A percentile compares a stretch with the other conserved stretches of the same genome.
These are phyloP conservation scores for Cyberlindnera misumaiensis DNA, from an alignment of 805 yeast genomes.

Conservation along the genomic window DNA sequence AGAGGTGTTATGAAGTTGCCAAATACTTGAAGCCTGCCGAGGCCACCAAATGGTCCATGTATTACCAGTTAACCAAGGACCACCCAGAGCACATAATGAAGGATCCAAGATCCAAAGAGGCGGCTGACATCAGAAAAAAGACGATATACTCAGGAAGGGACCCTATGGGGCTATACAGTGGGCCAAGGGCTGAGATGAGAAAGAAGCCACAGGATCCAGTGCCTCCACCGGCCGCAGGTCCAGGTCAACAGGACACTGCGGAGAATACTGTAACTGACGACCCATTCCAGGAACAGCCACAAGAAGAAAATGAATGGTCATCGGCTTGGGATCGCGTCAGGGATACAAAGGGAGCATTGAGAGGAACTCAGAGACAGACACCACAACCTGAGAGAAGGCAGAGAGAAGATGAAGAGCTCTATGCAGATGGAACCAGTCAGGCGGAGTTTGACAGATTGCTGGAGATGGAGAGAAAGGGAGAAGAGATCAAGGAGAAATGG, in stretches of 20 bases:
- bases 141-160: conserved; percentile 30
- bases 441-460: conserved; percentile 20
- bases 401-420: not conserved
- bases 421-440: not conserved
- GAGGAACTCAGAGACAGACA: not conserved
- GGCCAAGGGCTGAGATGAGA: conserved; percentile 22
- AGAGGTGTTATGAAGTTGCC: conserved; percentile 26
- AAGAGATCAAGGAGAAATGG: too few species aligned
- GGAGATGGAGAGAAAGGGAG: conserved; percentile 18
- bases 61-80: conserved; percentile 43
- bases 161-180: conserved; percentile 32
- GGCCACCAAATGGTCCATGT: conserved; percentile 40
- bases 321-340: conserved; percentile 36
- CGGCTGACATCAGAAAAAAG: conserved; percentile 21
- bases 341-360: conserved; percentile 19
- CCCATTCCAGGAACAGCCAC: conserved; percentile 16
- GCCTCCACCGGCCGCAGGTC: not conserved
- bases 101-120: conserved; percentile 43
- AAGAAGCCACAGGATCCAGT: conserved; percentile 3
- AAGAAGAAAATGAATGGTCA: conserved; percentile 3
- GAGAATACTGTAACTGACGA: conserved; percentile 8
- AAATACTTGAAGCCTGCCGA: conserved; percentile 26
- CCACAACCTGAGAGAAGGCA: not conserved
- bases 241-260: not conserved
- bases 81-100: conserved; percentile 47